These are phyloP conservation scores for Simplicillium aogashimaense DNA, from an alignment of 2,329 filamentous ascomycete species.

Conservation along the genomic window DNA sequence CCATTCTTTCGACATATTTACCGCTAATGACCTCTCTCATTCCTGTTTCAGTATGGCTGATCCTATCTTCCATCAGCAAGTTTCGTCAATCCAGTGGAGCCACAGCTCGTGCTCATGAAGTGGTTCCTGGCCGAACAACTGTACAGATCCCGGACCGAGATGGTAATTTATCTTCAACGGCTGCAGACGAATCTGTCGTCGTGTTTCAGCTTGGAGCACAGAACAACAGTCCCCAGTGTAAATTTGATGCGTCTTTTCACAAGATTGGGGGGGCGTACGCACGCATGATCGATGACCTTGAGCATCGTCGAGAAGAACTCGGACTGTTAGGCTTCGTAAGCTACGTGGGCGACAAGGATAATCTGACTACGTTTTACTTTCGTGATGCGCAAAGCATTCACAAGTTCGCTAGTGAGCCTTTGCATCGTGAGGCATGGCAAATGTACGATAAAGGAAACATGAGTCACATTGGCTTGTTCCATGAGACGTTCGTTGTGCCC, in stretches of 20 bases:
- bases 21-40: too few species aligned
- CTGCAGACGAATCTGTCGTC: constrained; percentile 21
- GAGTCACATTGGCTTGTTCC: constrained; percentile 38
- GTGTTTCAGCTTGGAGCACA: constrained; percentile 35
- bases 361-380: constrained; percentile 40
- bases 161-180: constrained; percentile 15
- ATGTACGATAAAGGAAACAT: constrained; percentile 31
- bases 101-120: constrained; percentile 10
- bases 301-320: constrained; percentile 27
- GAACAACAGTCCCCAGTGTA: constrained; percentile 38
- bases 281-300: constrained; percentile 23
- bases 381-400: constrained; percentile 35
- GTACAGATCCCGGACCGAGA: constrained; percentile 19
- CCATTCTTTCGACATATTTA: too few species aligned
- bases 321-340: constrained; percentile 34
- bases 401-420: constrained; percentile 36
- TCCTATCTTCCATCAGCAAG: too few species aligned
- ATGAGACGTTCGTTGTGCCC: constrained; percentile 41
- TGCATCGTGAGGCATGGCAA: constrained; percentile 39
- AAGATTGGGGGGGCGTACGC: constrained; percentile 27
- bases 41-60: too few species aligned
- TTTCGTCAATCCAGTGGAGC: constrained; percentile 12
- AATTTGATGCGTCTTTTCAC: constrained; percentile 31
- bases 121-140: constrained; percentile 22
- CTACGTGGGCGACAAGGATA: constrained; percentile 30